phyloP scores from a whole-genome alignment of 23 red algal species.

The Gracilaria caudata region DNA sequence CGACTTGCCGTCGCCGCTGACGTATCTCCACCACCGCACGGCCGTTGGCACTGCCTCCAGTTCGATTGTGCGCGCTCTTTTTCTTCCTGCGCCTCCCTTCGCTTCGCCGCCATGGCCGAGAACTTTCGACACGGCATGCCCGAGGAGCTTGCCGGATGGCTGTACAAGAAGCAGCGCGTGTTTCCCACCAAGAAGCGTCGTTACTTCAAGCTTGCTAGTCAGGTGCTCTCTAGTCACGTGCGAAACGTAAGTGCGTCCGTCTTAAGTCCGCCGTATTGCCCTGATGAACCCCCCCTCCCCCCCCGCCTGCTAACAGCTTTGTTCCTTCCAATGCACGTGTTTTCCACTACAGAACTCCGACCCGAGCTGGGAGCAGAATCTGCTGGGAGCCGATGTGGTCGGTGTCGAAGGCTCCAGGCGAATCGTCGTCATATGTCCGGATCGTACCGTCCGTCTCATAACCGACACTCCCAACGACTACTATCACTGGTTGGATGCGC shows the following conservation, averaged over 20 bases:
- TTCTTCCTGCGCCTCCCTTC: background rate
- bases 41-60: background rate
- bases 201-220: slow-evolving; percentile 76
- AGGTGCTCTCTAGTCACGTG: slow-evolving; percentile 76
- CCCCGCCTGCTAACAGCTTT: background rate
- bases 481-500: slow-evolving; percentile 72
- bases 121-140: slow-evolving; percentile 84
- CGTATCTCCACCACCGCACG: background rate
- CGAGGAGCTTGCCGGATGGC: slow-evolving; percentile 77
- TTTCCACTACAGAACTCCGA: slow-evolving; percentile 37
- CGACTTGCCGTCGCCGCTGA: background rate
- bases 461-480: slow-evolving; percentile 63
- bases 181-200: slow-evolving; percentile 82
- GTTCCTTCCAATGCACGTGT: background rate
- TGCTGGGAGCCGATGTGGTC: slow-evolving; percentile 69
- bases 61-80: background rate
- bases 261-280: background rate
- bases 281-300: background rate
- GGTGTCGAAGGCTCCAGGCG: slow-evolving; percentile 51
- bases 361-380: slow-evolving; percentile 72
- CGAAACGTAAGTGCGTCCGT: slow-evolving; percentile 59
- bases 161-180: slow-evolving; percentile 66
- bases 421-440: slow-evolving; percentile 69
- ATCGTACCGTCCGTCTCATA: slow-evolving; percentile 77
- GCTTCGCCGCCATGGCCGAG: slow-evolving; percentile 50